A percentile compares a stretch with the other conserved stretches of the same genome.
Conservation (phyloP, 2,329 filamentous ascomycete genomes). For the Botrytis medusae region DNA sequence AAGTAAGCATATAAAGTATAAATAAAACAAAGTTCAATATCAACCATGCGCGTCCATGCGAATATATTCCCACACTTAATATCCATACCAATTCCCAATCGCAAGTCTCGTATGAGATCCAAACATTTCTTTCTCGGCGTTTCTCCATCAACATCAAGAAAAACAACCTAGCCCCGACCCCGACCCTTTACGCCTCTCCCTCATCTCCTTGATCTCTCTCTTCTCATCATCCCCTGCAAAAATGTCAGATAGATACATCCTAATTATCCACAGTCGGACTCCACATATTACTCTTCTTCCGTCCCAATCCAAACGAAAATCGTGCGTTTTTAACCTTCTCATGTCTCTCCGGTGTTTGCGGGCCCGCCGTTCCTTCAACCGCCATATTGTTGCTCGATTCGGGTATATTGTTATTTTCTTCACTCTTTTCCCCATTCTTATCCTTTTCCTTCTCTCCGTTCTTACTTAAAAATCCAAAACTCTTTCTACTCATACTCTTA, state of each 20-base stretch:
- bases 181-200: not conserved
- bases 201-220: slow-evolving; percentile 25
- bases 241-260: slow-evolving; percentile 14
- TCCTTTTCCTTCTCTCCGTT: slow-evolving; percentile 31
- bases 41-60: slow-evolving; percentile 3
- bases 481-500: slow-evolving; percentile 75
- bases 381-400: slow-evolving; percentile 25
- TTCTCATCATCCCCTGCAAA: slow-evolving; percentile 44
- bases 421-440: not conserved
- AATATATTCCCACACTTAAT: not conserved
- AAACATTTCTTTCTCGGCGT: not conserved
- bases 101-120: not conserved
- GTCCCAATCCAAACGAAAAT: slow-evolving; percentile 62
- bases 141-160: slow-evolving; percentile 9
- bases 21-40: slow-evolving; percentile 10
- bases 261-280: slow-evolving; percentile 25
- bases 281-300: slow-evolving; percentile 66
- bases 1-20: slow-evolving; percentile 11
- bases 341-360: slow-evolving; percentile 44
- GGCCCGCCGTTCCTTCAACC: slow-evolving; percentile 33
- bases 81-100: not conserved
- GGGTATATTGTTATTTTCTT: slow-evolving; percentile 24
- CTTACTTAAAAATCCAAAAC: slow-evolving; percentile 62
- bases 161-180: not conserved
- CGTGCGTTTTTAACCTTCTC: slow-evolving; percentile 57